Percentiles rank a stretch among this genome's conserved stretches.
phyloP scores from a whole-genome alignment of 2,329 filamentous ascomycete species.

The Tricladium varicosporioides region DNA sequence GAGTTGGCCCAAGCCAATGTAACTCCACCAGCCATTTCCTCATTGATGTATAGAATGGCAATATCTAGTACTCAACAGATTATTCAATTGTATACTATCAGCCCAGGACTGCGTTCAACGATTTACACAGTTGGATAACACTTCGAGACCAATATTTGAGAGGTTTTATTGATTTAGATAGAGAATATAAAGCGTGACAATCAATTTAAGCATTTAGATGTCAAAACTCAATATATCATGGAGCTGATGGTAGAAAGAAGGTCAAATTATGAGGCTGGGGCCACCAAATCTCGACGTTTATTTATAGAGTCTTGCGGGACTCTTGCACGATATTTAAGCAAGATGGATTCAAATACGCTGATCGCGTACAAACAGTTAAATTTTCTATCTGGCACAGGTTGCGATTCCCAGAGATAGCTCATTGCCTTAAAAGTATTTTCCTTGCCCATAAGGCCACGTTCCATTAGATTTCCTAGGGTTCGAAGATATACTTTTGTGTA shows the following conservation, averaged over 20 bases:
- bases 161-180: no score
- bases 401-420: neutral
- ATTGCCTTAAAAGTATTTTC: constrained; percentile 1
- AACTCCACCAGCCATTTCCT: no score
- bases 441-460: neutral
- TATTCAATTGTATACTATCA: no score
- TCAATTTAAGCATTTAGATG: neutral
- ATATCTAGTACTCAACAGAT: no score
- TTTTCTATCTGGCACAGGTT: neutral
- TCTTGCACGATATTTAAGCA: neutral
- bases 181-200: no score
- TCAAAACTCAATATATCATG: neutral
- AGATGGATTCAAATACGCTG: neutral
- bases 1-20: no score
- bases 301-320: neutral
- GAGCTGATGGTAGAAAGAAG: neutral
- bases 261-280: neutral
- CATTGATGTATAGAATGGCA: no score
- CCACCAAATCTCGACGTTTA: neutral
- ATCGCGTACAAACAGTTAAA: neutral
- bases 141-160: no score
- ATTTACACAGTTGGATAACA: no score
- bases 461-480: neutral
- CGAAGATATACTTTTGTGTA: no score
- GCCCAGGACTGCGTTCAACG: no score